Evolutionary conservation across 1,284 basidiomycete species (phyloP).

Genomic region (Ustilago trichophora): DNA sequence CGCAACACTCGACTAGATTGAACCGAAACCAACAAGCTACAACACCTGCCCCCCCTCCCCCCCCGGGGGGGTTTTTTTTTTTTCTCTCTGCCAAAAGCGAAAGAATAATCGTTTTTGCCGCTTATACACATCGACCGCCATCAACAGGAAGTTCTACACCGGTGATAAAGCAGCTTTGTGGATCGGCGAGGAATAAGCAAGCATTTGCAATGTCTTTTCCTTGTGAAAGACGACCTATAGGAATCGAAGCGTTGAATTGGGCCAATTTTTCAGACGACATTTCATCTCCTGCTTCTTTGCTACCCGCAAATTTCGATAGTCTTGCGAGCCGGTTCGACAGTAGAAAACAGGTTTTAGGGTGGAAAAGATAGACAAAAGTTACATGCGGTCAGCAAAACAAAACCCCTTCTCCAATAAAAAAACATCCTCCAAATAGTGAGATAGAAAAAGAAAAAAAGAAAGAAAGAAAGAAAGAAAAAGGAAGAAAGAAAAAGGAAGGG

Average conservation of each 20-base stretch:
- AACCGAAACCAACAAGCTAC: too few species aligned
- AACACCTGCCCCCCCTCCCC: too few species aligned
- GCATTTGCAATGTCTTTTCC: conserved; percentile 44
- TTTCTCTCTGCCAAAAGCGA: too few species aligned
- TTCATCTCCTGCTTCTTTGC: conserved; percentile 20
- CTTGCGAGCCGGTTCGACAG: too few species aligned
- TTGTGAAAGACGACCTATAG: conserved; percentile 29
- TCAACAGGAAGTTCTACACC: conserved; percentile 45
- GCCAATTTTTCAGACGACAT: conserved; percentile 8
- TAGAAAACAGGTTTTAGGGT: too few species aligned
- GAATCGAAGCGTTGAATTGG: conserved; percentile 33
- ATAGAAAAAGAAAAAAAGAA: not conserved
- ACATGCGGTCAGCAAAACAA: too few species aligned
- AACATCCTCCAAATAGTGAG: too few species aligned
- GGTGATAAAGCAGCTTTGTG: conserved; percentile 22
- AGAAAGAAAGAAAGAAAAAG: not conserved
- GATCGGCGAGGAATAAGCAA: conserved; percentile 45
- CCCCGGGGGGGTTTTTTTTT: too few species aligned
- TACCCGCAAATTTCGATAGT: conserved; percentile 42
- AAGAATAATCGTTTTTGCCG: too few species aligned
- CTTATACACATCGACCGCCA: conserved; percentile 40
- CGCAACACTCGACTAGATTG: too few species aligned
- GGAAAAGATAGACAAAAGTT: too few species aligned
- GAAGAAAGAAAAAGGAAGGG: not conserved
- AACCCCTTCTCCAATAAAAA: too few species aligned